Percentiles rank a stretch among this genome's conserved stretches.
phyloP scores from a whole-genome alignment of 345 rosid species.

The Trapa bicornis region DNA sequence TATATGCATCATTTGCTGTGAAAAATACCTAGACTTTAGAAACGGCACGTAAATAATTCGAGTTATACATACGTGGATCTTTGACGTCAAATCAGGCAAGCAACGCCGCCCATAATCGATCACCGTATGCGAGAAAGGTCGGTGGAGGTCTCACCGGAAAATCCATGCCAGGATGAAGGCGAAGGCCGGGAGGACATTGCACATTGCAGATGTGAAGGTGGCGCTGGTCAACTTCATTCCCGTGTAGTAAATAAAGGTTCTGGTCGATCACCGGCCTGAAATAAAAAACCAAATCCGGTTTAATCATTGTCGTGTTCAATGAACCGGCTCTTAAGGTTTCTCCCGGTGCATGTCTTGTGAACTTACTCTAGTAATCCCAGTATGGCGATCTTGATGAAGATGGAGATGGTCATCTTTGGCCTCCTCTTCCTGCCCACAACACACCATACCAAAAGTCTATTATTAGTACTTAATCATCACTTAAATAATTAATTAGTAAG shows the following conservation, averaged over 20 bases:
- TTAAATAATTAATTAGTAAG: too few species aligned
- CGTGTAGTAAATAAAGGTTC: slow-evolving; percentile 39
- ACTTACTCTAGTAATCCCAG: slow-evolving; percentile 71
- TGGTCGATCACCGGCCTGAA: slow-evolving; percentile 56
- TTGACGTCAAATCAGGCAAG: too few species aligned
- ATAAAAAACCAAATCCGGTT: too few species aligned
- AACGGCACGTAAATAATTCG: too few species aligned
- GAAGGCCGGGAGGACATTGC: slow-evolving; percentile 74
- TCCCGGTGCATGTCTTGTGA: background rate
- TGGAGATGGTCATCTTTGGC: slow-evolving; percentile 65
- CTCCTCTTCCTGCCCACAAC: slow-evolving; percentile 44
- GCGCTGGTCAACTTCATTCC: slow-evolving; percentile 89
- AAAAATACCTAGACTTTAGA: too few species aligned
- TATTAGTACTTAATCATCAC: background rate
- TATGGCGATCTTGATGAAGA: slow-evolving; percentile 47
- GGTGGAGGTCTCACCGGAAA: slow-evolving; percentile 26
- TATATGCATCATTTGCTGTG: too few species aligned
- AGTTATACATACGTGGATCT: background rate
- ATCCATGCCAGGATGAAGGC: slow-evolving; percentile 83
- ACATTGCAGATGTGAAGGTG: slow-evolving; percentile 64
- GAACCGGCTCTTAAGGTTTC: too few species aligned
- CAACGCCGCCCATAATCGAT: too few species aligned
- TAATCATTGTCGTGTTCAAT: too few species aligned
- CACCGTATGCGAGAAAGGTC: too few species aligned
- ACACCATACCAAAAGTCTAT: background rate